A percentile compares a stretch with the other conserved stretches of the same genome.
phyloP scores from a whole-genome alignment of 140 eudicot species.

The Senecio squalidus region DNA sequence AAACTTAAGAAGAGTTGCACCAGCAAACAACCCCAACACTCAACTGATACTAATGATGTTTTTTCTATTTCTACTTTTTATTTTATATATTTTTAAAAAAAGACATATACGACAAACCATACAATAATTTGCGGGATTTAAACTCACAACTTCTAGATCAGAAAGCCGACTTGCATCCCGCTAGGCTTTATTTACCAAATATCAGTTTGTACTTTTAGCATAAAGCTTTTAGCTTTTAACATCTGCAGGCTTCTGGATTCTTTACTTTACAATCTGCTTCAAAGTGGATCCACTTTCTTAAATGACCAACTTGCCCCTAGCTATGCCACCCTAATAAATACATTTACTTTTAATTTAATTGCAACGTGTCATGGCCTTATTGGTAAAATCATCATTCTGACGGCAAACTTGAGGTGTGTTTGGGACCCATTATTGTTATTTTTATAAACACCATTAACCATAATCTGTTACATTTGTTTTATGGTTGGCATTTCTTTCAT shows the following conservation, averaged over 20 bases:
- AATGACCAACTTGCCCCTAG: slow-evolving; percentile 19
- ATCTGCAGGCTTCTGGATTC: slow-evolving; percentile 27
- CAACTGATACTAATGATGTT: slow-evolving; percentile 2
- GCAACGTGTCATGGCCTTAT: slow-evolving; percentile 16
- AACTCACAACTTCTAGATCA: too few relatives aligned
- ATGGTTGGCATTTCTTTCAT: neutral
- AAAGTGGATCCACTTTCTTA: slow-evolving; percentile 3
- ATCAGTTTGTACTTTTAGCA: neutral
- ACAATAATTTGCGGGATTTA: too few relatives aligned
- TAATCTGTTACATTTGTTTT: neutral
- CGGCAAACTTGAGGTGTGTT: slow-evolving; percentile 27
- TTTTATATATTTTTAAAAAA: neutral
- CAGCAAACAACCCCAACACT: slow-evolving; percentile 16
- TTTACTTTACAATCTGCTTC: slow-evolving; percentile 21
- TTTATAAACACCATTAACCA: neutral
- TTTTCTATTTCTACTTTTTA: neutral
- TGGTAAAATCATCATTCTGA: slow-evolving; percentile 19
- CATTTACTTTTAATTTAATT: slow-evolving; percentile 2
- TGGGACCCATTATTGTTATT: slow-evolving; percentile 5
- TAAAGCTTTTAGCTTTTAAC: slow-evolving; percentile 21
- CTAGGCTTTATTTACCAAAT: neutral
- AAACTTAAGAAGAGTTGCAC: slow-evolving; percentile 9
- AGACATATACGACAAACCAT: too few relatives aligned
- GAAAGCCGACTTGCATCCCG: too few relatives aligned
- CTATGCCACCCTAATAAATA: slow-evolving; percentile 30